Base-by-base conservation (phyloP, 306 rosid genomes). In the Acacia melanoxylon region DNA sequence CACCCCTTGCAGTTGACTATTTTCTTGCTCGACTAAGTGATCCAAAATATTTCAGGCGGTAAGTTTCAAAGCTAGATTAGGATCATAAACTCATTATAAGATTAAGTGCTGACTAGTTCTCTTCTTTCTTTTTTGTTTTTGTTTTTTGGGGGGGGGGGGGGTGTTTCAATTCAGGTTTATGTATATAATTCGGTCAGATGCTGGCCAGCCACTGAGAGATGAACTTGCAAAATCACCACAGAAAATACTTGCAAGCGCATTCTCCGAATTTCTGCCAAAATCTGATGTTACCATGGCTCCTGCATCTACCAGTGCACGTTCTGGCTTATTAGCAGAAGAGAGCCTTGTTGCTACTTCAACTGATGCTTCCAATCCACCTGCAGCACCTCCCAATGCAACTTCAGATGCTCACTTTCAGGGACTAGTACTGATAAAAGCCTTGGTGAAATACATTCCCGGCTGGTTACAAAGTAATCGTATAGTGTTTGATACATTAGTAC, bases 211-310 rank as follows among this genome's bases (percentile, higher is more conserved):
- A 11, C 74, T 96, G 85, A 90, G 99, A 88, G 99, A 96, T 75
- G 99, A 96, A 83, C 99, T 96, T 86, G 93, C 99, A 63, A 96
- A 96, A 83, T 96, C 98, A 56, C 98, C 98, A 22, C 94, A 93
- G 67, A 92, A 92, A 92, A 92, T 96, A 82, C 97, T 96, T 83
- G 84, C 92, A 15, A 90, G 94, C 84, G 98, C 98, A 10, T 96
- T 93, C 79, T 91, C 94, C 2, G 97, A 96, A 74, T 93, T 92
- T 90, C 82, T 77, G 68, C 94, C 94, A 52, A 91, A 83, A 69
- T 75, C 92, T 49, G 97, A 92, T 61, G 88, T 71, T 77, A 87
- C 83, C 59, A 86, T 83, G 87, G 78, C 90, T 81, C 84, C 97
- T 6, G 91, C 91, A 37, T 78, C 97, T 31, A 83, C 97, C 41